phyloP scores from a whole-genome alignment of 768 basidiomycete genomes.

The Multifurca ochricompacta region DNA sequence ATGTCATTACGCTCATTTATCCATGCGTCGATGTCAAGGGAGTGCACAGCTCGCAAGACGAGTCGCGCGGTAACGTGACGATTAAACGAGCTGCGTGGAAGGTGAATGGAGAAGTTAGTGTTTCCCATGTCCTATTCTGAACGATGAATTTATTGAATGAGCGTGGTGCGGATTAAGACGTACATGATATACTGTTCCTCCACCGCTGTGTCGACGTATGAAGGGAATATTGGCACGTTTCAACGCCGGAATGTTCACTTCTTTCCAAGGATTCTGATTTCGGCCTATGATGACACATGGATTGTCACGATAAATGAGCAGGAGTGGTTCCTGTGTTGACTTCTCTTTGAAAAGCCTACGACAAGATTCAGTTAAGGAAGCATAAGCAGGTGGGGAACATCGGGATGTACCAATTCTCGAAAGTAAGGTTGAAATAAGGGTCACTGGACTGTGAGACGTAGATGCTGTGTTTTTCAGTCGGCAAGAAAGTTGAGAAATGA shows the following conservation, averaged over 20 bases:
- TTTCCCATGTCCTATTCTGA: conserved; percentile 81
- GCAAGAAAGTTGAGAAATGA: conserved; percentile 6
- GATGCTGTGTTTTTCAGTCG: conserved; percentile 37
- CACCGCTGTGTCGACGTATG: conserved; percentile 81
- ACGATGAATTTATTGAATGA: neutral
- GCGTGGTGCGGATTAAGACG: conserved; percentile 23
- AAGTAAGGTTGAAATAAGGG: conserved; percentile 84
- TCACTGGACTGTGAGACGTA: conserved; percentile 71
- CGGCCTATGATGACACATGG: conserved; percentile 92
- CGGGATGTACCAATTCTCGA: conserved; percentile 74
- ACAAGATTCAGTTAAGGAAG: conserved; percentile 27
- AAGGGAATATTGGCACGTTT: conserved; percentile 53
- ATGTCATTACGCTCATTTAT: conserved; percentile 92
- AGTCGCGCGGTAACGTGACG: conserved; percentile 68
- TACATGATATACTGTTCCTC: conserved; percentile 96
- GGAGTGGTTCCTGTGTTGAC: conserved; percentile 53
- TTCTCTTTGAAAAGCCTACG: conserved; percentile 76
- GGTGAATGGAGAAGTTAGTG: conserved; percentile 92
- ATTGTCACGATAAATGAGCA: conserved; percentile 80
- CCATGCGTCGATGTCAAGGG: conserved; percentile 65
- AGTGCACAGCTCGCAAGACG: conserved; percentile 67
- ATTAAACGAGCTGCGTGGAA: conserved; percentile 76
- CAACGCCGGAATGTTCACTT: conserved; percentile 69
- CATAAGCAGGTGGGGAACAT: conserved; percentile 22
- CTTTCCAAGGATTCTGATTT: conserved; percentile 99